These are phyloP conservation scores for Globisporangium carolinianum DNA, from an alignment of 352 stramenopile genomes.

Conservation along the genomic window DNA sequence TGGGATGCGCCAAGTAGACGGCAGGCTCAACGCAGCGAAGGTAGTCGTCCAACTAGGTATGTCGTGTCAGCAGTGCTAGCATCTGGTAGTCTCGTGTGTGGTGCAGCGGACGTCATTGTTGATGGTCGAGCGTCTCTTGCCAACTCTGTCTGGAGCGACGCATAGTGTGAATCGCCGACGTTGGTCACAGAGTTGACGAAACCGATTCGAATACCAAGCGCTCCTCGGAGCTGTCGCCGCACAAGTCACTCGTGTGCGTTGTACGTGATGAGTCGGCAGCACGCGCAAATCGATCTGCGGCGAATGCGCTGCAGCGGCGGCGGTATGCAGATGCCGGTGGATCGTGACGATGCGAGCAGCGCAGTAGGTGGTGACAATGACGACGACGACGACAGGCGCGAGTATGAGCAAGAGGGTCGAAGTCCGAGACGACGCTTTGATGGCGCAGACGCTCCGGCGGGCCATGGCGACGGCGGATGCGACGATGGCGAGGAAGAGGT, in stretches of 20 bases:
- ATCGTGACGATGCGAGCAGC: too few species aligned
- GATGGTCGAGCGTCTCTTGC: too few species aligned
- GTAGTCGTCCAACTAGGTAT: neutral
- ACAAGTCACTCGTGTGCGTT: neutral
- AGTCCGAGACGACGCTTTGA: neutral
- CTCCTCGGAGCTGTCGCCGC: neutral
- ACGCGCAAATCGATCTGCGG: slow-evolving; percentile 6
- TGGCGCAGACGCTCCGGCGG: neutral
- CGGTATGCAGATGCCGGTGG: neutral
- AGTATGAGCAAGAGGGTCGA: neutral
- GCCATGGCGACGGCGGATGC: slow-evolving; percentile 12
- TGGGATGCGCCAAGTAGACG: neutral
- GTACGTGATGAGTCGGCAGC: slow-evolving; percentile 1
- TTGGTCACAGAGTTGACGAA: too few species aligned
- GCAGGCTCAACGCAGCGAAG: neutral
- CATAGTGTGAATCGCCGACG: too few species aligned
- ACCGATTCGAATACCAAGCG: neutral
- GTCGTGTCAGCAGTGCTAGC: neutral
- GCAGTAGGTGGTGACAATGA: neutral
- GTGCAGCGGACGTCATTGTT: too few species aligned
- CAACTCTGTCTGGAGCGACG: too few species aligned
- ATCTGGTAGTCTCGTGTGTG: too few species aligned
- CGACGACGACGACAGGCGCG: neutral
- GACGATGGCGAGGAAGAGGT: slow-evolving; percentile 13
- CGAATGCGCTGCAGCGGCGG: neutral